Base-by-base conservation (phyloP, 306 rosid species). In the Cercis canadensis region DNA sequence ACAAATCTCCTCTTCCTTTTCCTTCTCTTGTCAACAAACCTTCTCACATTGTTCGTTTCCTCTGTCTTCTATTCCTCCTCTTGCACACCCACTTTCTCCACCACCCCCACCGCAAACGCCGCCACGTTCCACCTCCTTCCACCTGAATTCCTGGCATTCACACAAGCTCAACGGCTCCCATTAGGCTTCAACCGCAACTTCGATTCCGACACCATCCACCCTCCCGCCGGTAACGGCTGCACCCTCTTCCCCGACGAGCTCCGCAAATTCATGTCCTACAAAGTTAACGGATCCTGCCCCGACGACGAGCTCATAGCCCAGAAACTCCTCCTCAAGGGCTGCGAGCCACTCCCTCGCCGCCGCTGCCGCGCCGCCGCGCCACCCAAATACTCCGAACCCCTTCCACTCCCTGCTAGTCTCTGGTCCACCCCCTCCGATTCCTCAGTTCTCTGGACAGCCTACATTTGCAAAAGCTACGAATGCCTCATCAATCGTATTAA, bases 261-360 rank as follows among this genome's bases (percentile, higher is more conserved):
- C 78, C 75, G 64, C 45, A 21, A 63, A 31, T 81, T 15, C 82
- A 84, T 81, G 88, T 16, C 82, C 10, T 84, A 78, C 76, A 8
- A 65, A 13, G 75, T 81, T 31, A 84, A 84, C 34, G 88, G 86
- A 0, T 81, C 86, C 19, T 84, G 88, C 67, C 86, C 84, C 0
- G 81, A 81, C 41, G 88, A 84, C 56, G 86, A 84, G 80, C n/a
- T 74, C 15, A 50, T 67, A 15, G 77, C 86, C 16, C 88, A 84
- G 65, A 81, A 66, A 41, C 86, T 84, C 68, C 84, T 81, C 72
- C 81, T 84, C 67, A 75, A 78, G 4, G 88, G 86, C 34, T 84
- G 86, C 4, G 88, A 84, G 53, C 88, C 88, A 0, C 81, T 81
- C 58, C 86, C 86, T 5, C 80, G 86, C 16, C 77, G 84, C 15